Conservation (phyloP, 352 stramenopile species). For the Heterotrichella gracilis region DNA sequence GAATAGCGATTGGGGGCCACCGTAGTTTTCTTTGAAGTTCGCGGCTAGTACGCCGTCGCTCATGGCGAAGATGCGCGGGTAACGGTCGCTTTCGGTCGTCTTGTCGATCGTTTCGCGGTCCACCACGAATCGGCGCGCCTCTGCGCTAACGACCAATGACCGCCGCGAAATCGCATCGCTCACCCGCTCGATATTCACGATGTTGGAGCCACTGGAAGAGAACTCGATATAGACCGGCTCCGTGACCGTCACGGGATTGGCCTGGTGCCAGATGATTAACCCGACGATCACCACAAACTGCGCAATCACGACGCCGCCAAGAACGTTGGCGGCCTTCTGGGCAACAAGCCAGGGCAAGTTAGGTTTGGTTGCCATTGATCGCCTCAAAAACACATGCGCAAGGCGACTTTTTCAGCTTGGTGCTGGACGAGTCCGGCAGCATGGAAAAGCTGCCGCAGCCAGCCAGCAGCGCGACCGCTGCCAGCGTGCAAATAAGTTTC, state of each 20-base stretch:
- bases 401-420: neutral
- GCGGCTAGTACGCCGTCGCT: neutral
- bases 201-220: neutral
- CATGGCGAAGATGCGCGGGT: neutral
- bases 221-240: neutral
- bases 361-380: conserved; percentile 1
- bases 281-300: neutral
- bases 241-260: neutral
- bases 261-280: neutral
- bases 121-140: neutral
- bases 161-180: neutral
- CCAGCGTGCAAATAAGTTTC: conserved; percentile 1
- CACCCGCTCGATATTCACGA: neutral
- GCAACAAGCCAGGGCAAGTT: neutral
- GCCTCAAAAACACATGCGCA: neutral
- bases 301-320: neutral
- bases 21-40: conserved; percentile 6
- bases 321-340: neutral
- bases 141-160: neutral
- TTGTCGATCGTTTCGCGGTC: neutral
- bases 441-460: neutral
- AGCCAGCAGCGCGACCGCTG: neutral
- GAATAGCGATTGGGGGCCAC: neutral
- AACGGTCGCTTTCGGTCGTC: neutral
- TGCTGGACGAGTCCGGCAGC: neutral